These are phyloP conservation scores for Fraxinus sp. DNA, from an alignment of 305 asterid species.

Conservation along the genomic window DNA sequence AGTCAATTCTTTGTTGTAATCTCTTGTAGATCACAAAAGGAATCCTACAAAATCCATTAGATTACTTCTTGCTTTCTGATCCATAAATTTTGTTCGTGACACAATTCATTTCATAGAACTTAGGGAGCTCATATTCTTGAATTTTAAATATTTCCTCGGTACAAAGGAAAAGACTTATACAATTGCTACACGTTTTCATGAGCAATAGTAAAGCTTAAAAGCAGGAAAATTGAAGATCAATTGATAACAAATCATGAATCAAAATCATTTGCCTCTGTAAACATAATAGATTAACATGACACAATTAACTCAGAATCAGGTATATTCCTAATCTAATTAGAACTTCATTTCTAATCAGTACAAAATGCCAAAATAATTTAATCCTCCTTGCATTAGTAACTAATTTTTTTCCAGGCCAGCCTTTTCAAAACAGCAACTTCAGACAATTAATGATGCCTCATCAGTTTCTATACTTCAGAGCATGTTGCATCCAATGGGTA, in stretches of 20 bases:
- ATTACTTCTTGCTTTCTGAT: neutral
- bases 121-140: neutral
- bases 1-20: slow-evolving; percentile 9
- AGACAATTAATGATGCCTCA: neutral
- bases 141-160: neutral
- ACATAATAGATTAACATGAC: neutral
- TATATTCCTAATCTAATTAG: neutral
- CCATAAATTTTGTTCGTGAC: neutral
- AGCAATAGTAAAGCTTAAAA: neutral
- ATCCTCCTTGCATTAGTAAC: neutral
- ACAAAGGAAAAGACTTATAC: neutral
- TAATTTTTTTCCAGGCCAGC: neutral
- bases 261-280: neutral
- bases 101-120: neutral
- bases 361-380: neutral
- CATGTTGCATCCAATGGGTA: neutral
- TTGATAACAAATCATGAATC: neutral
- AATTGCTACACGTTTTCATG: neutral
- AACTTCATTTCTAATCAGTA: neutral
- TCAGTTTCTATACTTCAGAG: neutral
- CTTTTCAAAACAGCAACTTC: neutral
- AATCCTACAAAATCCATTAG: neutral
- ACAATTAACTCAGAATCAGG: neutral
- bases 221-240: neutral
- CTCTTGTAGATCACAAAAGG: neutral